Evolutionary conservation across 352 stramenopile species (phyloP).

Genomic region (Phytopythium kandeliae): DNA sequence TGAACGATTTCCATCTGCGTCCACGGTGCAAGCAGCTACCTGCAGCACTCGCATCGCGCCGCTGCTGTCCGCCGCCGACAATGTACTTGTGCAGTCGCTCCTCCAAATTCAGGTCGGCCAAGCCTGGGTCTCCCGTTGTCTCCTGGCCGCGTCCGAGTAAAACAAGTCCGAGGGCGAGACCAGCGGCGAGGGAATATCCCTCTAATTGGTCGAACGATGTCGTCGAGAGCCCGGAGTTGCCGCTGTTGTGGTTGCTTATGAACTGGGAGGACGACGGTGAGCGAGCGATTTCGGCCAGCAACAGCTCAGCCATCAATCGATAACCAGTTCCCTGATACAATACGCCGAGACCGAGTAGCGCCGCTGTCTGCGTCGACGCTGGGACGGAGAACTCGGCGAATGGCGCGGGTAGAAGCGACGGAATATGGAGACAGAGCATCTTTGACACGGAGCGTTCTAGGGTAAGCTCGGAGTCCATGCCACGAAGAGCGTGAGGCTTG

Average conservation of each 20-base stretch:
- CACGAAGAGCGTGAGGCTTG: slow-evolving; percentile 26
- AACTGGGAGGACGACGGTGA: slow-evolving; percentile 74
- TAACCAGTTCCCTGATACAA: slow-evolving; percentile 95
- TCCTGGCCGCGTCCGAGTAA: slow-evolving; percentile 79
- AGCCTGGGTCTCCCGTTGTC: slow-evolving; percentile 72
- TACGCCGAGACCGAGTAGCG: slow-evolving; percentile 94
- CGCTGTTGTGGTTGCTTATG: slow-evolving; percentile 33
- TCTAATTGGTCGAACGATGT: slow-evolving; percentile 89
- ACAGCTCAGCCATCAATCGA: slow-evolving; percentile 96
- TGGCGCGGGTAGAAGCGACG: slow-evolving; percentile 90
- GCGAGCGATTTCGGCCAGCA: slow-evolving; percentile 95
- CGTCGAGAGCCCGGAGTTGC: slow-evolving; percentile 35
- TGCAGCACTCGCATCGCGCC: slow-evolving; percentile 30
- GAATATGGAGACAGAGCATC: slow-evolving; percentile 98
- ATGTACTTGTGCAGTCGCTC: slow-evolving; percentile 96
- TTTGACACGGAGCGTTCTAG: slow-evolving; percentile 92
- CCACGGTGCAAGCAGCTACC: slow-evolving; percentile 69
- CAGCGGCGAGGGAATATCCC: slow-evolving; percentile 89
- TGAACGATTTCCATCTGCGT: slow-evolving; percentile 56
- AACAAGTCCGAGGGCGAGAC: slow-evolving; percentile 95
- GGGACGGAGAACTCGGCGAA: slow-evolving; percentile 96
- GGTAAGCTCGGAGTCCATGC: slow-evolving; percentile 46
- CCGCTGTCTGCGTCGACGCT: slow-evolving; percentile 91
- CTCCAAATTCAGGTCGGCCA: slow-evolving; percentile 96
- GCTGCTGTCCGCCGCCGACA: slow-evolving; percentile 68